Base-by-base conservation (phyloP, 352 stramenopile genomes). In the Phytophthora pluvialis region DNA sequence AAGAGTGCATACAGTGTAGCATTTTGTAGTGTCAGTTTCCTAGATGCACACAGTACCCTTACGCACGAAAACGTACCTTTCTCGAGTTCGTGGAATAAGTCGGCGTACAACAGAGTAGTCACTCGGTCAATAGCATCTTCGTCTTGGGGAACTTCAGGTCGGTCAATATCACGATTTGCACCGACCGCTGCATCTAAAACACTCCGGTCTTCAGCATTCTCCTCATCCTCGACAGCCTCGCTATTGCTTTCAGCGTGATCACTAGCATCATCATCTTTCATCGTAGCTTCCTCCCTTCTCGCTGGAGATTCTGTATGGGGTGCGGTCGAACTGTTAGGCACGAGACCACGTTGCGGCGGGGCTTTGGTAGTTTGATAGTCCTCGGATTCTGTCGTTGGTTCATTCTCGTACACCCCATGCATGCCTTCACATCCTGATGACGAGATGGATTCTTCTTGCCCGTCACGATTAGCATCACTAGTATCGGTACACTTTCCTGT, bases 31-130 rank as follows among this genome's bases (percentile, higher is more conserved):
- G 36, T 67, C 42, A 60, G 42, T 54, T 47, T 36, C n/a, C 21
- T 52, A 33, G 11, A 44, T 42, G 5, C 21, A n/a, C 3, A 31
- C 16, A 44, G 3, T 18, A 18, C 39, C 1, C 15, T 40, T 21
- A 39, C 12, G 6, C 4, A 25, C 35, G n/a, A 21, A 31, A 42
- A 38, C 59, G 10, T 70, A 78, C 73, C 66, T 18, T 56, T 31
- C 18, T 60, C 46, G 0, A 75, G 13, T 1, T 49, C 21, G 45
- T 68, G 33, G 5, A 75, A 49, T 28, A 83, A 33, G 16, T 71
- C 53, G 9, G 42, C 28, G 8, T 70, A 72, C 5, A 83, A 13
- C 25, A 74, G 28, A 12, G 59, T 45, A 36, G 64, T n/a, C 28
- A 78, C 54, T 39, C 57, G 60, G 38, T 71, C 56, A 15, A 25